Percentiles rank a stretch among this genome's conserved stretches.
Evolutionary conservation across 208 protist species (phyloP).

Genomic region (Leishmania guyanensis): DNA sequence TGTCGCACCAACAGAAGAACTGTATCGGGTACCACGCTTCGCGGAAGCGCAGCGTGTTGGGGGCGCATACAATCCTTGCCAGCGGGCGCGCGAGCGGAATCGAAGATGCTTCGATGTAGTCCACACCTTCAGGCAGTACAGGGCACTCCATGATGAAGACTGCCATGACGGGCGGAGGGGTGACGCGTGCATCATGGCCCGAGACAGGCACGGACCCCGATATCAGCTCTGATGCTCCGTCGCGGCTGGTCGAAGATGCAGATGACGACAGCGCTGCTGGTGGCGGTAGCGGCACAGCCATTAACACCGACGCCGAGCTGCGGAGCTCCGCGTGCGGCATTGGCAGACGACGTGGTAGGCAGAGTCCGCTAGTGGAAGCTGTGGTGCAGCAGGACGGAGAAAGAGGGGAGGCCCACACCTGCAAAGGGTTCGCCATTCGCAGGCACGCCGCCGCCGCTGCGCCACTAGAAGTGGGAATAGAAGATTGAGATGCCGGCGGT

Average conservation of each 20-base stretch:
- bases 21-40: conserved; percentile 59
- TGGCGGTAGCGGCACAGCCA: conserved; percentile 23
- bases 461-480: background rate
- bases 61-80: conserved; percentile 34
- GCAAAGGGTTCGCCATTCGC: conserved; percentile 13
- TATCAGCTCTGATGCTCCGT: background rate
- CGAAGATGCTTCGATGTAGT: conserved; percentile 19
- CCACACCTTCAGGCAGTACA: conserved; percentile 31
- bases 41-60: conserved; percentile 61
- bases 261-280: background rate
- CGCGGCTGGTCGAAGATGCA: background rate
- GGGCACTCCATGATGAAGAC: conserved; percentile 33
- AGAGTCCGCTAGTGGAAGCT: background rate
- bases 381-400: background rate
- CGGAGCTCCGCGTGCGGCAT: conserved; percentile 10
- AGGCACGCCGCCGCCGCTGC: conserved; percentile 22
- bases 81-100: conserved; percentile 22
- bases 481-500: background rate
- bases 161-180: conserved; percentile 8
- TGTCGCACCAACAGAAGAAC: conserved; percentile 47
- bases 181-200: background rate
- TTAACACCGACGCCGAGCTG: conserved; percentile 14
- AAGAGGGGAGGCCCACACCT: conserved; percentile 8
- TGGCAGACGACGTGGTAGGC: conserved; percentile 26
- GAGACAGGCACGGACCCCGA: background rate